phyloP scores from a whole-genome alignment of 306 rosid species.

The Sicyos edulis region DNA sequence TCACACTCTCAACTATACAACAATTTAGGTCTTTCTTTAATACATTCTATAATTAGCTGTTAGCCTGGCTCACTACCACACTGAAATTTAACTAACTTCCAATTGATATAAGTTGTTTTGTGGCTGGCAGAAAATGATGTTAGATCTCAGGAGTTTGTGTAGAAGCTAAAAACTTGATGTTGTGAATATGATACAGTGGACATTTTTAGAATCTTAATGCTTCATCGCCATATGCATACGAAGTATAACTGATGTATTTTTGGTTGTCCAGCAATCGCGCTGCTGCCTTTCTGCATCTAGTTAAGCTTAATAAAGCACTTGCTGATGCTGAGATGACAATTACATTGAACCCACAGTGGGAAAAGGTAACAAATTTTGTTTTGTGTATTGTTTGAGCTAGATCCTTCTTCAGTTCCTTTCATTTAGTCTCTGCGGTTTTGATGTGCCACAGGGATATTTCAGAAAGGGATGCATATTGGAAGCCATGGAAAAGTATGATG shows the following conservation, averaged over 20 bases:
- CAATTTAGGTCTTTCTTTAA: background rate
- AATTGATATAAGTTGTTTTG: no score
- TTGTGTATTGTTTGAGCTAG: slow-evolving; percentile 5
- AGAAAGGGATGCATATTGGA: slow-evolving; percentile 95
- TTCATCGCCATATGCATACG: background rate
- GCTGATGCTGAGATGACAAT: slow-evolving; percentile 92
- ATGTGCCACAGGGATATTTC: slow-evolving; percentile 75
- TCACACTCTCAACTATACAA: background rate
- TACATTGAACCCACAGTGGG: slow-evolving; percentile 86
- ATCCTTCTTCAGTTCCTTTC: slow-evolving; percentile 18
- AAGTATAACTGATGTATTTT: slow-evolving; percentile 23
- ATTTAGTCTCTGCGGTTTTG: slow-evolving; percentile 23
- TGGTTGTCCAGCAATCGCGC: slow-evolving; percentile 77
- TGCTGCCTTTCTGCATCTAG: slow-evolving; percentile 92
- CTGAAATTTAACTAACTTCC: background rate
- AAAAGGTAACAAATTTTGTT: slow-evolving; percentile 48
- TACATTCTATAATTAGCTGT: background rate
- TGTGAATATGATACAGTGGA: background rate
- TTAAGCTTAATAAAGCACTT: slow-evolving; percentile 87
- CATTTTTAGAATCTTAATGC: background rate
- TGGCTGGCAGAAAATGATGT: background rate
- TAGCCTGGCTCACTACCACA: background rate
- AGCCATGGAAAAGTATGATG: slow-evolving; percentile 85
- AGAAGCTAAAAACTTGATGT: background rate
- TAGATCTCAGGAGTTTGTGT: background rate